phyloP scores from a whole-genome alignment of 2,329 filamentous ascomycete genomes.

The Aspergillus proliferans region DNA sequence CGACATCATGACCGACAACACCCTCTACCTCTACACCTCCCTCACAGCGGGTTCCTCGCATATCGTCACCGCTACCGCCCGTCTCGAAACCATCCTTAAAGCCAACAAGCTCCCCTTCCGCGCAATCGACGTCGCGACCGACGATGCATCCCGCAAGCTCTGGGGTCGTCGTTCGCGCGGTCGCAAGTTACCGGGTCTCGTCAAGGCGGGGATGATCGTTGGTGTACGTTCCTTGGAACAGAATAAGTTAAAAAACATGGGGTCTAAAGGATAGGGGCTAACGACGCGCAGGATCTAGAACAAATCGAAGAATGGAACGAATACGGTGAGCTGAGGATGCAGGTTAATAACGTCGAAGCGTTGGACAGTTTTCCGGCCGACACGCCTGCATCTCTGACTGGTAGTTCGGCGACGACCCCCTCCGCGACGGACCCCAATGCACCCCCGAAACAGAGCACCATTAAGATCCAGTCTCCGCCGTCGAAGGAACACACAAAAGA shows the following conservation, averaged over 20 bases:
- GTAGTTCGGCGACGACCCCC: constrained; percentile 18
- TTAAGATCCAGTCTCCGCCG: constrained; percentile 38
- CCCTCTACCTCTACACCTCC: constrained; percentile 92
- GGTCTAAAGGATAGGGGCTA: constrained; percentile 1
- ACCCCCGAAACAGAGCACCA: constrained; percentile 29
- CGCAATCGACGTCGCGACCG: constrained; percentile 82
- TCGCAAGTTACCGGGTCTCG: constrained; percentile 79
- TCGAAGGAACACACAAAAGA: constrained; percentile 32
- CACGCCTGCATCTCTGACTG: constrained; percentile 5
- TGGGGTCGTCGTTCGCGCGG: constrained; percentile 81
- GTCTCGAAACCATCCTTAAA: constrained; percentile 91
- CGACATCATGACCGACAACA: constrained; percentile 43
- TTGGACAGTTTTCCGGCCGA: constrained; percentile 23
- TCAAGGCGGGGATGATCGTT: constrained; percentile 78
- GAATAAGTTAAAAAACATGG: too few species aligned
- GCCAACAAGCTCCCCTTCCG: constrained; percentile 93
- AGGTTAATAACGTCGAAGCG: constrained; percentile 52
- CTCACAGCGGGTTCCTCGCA: constrained; percentile 92
- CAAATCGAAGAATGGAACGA: constrained; percentile 99
- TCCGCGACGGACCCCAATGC: constrained; percentile 9
- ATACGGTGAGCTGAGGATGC: constrained; percentile 87
- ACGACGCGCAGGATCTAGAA: constrained; percentile 65
- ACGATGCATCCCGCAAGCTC: constrained; percentile 79
- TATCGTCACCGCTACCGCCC: constrained; percentile 91
- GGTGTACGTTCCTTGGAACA: constrained; percentile 57